Base-by-base conservation (phyloP, 2,329 filamentous ascomycete genomes). In the Chrysosporium keratinophilum region DNA sequence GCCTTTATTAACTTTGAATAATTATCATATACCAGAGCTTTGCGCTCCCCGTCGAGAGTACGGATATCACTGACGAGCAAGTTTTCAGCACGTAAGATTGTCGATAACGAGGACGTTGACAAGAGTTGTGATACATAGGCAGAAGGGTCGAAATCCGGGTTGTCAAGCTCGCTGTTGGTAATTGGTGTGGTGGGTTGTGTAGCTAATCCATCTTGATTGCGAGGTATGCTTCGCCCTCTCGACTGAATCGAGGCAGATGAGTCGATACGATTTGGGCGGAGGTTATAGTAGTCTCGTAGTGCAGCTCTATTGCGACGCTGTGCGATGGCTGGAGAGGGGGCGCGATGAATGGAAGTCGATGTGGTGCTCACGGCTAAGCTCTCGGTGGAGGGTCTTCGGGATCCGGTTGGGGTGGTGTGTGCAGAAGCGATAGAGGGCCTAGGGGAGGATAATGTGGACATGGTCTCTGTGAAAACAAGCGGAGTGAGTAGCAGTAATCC, bases 1-100 rank as follows among this genome's bases (percentile, higher is more conserved):
- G 93, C 93, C n/a, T 85, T 81, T 60, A 98, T 96, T 60, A 98
- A 73, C 72, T 97, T 97, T 61, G 86, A 93, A 70, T 97, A 98
- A 67, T 98, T 98, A 68, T 98, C 91, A 69, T 98, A 98, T 3
- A 98, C 93, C 58, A 98, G 73, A 1, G 91, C 90, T 72, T 98
- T 98, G 69, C 93, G 86, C 76, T 98, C 93, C 20, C 91, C 91
- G 64, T 97, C 93, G 15, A 98, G 76, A 1, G 88, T 90, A 37
- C 89, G 76, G 46, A 95, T 91, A 71, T 97, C 91, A 60, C 68
- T 69, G 5, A 74, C 69, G 14, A 74, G 64, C 6, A 69, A 71
- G 39, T 71, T 70, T 58, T 74, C 72, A 1, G 71, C 71, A 44
- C 71, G 72, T 9, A 74, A 60, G 19, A 74, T 69, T 1, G 71